These are phyloP conservation scores for Trametes elegans DNA, from an alignment of 768 basidiomycete genomes.

Conservation along the genomic window DNA sequence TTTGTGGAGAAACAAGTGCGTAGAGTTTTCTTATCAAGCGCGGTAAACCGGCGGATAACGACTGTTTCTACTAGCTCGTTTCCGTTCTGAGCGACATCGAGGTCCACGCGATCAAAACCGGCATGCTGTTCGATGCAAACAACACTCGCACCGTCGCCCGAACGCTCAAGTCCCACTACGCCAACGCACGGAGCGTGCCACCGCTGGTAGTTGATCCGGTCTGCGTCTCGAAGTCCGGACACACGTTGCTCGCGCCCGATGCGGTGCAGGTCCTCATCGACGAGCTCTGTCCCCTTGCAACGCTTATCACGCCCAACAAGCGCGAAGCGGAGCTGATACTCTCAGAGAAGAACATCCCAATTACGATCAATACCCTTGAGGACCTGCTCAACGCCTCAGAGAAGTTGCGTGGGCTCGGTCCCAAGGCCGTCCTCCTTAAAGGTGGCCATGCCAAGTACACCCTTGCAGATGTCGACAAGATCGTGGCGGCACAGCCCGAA, in stretches of 20 bases:
- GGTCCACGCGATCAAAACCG: constrained; percentile 78
- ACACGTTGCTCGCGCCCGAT: constrained; percentile 65
- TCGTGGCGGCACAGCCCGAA: constrained; percentile 30
- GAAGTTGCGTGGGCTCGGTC: constrained; percentile 46
- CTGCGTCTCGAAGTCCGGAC: constrained; percentile 87
- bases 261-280: constrained; percentile 59
- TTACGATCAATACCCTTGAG: constrained; percentile 42
- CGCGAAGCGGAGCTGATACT: constrained; percentile 74
- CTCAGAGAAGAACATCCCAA: constrained; percentile 30
- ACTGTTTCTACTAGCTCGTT: no score
- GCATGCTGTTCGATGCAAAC: constrained; percentile 75
- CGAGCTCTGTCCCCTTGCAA: constrained; percentile 69
- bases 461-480: constrained; percentile 41
- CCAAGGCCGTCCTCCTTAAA: constrained; percentile 70
- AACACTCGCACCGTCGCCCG: constrained; percentile 51
- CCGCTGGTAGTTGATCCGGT: constrained; percentile 86
- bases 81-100: constrained; percentile 73
- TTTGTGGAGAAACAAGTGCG: constrained; percentile 75
- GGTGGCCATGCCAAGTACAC: constrained; percentile 71
- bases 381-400: constrained; percentile 62
- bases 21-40: constrained; percentile 20
- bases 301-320: constrained; percentile 83
- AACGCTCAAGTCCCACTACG: constrained; percentile 46
- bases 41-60: no score
- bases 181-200: constrained; percentile 29